These are phyloP conservation scores for Trametes polyzona DNA, from an alignment of 1,284 basidiomycete genomes.

Conservation along the genomic window DNA sequence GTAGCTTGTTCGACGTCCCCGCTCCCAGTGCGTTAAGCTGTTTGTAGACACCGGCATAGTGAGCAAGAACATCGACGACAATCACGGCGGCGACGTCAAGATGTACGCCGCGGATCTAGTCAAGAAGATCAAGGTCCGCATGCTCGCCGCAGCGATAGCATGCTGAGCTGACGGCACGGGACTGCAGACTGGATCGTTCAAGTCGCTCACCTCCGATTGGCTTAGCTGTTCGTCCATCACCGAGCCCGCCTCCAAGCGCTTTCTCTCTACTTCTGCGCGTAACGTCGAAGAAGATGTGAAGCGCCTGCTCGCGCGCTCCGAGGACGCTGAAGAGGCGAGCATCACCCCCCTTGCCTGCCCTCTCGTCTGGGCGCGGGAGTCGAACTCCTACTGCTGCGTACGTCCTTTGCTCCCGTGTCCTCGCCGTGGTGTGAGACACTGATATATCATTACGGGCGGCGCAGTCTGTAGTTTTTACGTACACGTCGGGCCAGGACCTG, in stretches of 20 bases:
- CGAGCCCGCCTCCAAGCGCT: conserved; percentile 31
- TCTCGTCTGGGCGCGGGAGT: conserved; percentile 54
- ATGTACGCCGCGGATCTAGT: conserved; percentile 45
- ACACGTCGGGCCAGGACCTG: conserved; percentile 47
- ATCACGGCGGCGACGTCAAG: conserved; percentile 43
- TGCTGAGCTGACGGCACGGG: too few species aligned
- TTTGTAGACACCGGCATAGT: conserved; percentile 50
- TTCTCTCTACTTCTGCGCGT: conserved; percentile 22
- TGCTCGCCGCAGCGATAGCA: too few species aligned
- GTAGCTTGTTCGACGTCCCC: conserved; percentile 4
- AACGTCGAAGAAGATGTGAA: conserved; percentile 41
- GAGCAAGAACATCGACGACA: conserved; percentile 45
- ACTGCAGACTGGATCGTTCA: conserved; percentile 45
- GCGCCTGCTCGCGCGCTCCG: conserved; percentile 25
- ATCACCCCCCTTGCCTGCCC: conserved; percentile 51
- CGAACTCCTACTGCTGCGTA: conserved; percentile 57
- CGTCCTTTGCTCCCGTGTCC: conserved; percentile 23
- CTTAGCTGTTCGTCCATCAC: conserved; percentile 50
- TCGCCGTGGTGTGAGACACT: background rate
- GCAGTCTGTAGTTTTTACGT: conserved; percentile 55
- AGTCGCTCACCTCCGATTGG: conserved; percentile 45
- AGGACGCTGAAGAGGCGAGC: conserved; percentile 20
- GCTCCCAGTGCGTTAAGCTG: background rate
- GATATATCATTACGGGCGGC: background rate
- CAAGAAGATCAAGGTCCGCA: conserved; percentile 39